phyloP scores from a whole-genome alignment of 495 filamentous ascomycete genomes.

The Aspergillus avenaceus region DNA sequence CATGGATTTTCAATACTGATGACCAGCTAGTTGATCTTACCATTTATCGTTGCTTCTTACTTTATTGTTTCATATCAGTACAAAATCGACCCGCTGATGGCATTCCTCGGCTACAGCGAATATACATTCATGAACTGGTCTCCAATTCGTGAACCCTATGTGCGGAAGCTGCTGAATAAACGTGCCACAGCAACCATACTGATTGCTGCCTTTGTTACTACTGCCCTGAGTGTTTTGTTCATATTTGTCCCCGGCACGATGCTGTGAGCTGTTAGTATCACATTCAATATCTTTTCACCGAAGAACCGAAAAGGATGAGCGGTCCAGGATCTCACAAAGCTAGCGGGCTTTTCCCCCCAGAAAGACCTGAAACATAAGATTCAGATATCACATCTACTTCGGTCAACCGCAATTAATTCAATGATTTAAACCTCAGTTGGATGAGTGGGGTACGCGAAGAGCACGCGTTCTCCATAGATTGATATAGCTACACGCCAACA shows the following conservation, averaged over 20 bases:
- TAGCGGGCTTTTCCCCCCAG: no score
- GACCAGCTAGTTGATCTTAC: conserved; percentile 72
- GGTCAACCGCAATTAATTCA: no score
- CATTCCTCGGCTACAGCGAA: conserved; percentile 84
- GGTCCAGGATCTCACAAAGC: no score
- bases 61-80: conserved; percentile 88
- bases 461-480: neutral
- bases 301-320: no score
- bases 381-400: no score
- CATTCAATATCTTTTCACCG: no score
- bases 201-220: conserved; percentile 69
- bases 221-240: conserved; percentile 75
- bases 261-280: conserved; percentile 34
- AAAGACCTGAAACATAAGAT: no score
- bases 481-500: neutral
- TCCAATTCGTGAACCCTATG: conserved; percentile 81
- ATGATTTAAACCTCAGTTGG: no score
- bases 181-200: conserved; percentile 72
- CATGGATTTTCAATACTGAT: conserved; percentile 14
- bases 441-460: neutral
- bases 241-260: conserved; percentile 89
- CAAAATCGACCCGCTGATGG: conserved; percentile 85
- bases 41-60: conserved; percentile 87
- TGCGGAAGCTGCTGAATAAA: conserved; percentile 75
- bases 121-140: conserved; percentile 91